Percentiles rank a stretch among this genome's conserved stretches.
Evolutionary conservation across 129 eudicot species (phyloP).

Genomic region (Helianthus tuberosus): DNA sequence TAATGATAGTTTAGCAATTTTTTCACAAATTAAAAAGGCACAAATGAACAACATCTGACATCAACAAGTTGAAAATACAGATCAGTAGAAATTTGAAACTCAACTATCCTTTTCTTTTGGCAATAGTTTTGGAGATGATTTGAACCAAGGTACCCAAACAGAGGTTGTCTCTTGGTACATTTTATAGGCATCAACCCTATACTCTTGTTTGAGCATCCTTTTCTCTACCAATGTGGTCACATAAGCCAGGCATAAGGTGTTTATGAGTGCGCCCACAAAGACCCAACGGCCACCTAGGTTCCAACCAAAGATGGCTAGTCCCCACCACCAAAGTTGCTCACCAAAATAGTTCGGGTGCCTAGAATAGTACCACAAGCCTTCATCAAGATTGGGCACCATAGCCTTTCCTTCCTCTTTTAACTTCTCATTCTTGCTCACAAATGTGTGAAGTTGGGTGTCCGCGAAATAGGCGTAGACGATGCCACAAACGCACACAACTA

Average conservation of each 20-base stretch:
- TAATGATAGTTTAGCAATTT: not conserved
- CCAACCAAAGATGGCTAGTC: constrained; percentile 72
- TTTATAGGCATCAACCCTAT: constrained; percentile 71
- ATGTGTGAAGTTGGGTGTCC: constrained; percentile 81
- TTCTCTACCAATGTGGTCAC: constrained; percentile 87
- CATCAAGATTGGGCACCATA: constrained; percentile 58
- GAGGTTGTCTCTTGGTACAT: constrained; percentile 78
- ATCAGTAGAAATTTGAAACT: constrained; percentile 13
- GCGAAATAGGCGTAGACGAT: constrained; percentile 67
- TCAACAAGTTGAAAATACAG: constrained; percentile 4
- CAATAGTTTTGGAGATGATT: constrained; percentile 30
- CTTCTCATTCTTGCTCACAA: constrained; percentile 53
- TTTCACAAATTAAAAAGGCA: constrained; percentile 10
- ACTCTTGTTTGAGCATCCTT: constrained; percentile 69
- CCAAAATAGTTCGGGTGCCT: constrained; percentile 98
- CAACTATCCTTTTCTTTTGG: constrained; percentile 30
- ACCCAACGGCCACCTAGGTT: constrained; percentile 70
- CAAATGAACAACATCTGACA: not conserved
- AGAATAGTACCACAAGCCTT: constrained; percentile 84
- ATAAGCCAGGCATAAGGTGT: constrained; percentile 75
- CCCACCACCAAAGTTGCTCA: constrained; percentile 99
- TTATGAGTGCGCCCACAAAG: constrained; percentile 67
- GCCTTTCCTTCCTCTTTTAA: constrained; percentile 59
- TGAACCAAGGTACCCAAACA: constrained; percentile 94
- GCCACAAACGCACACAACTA: constrained; percentile 57